Base-by-base conservation (phyloP, 768 basidiomycete species). In the Auriscalpium orientale region DNA sequence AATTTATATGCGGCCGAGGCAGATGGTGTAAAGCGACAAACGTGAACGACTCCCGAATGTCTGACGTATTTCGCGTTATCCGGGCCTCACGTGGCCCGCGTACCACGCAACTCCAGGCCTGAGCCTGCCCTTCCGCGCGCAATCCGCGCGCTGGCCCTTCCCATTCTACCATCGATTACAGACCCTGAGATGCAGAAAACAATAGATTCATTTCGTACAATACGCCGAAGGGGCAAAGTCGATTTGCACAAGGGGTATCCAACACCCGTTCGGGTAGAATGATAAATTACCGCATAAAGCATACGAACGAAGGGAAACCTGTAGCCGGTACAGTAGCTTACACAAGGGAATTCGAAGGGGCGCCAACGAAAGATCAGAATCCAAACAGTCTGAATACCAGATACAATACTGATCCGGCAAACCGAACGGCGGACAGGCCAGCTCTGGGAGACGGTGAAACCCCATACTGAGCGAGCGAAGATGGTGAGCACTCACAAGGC, bases 381-480 rank as follows among this genome's bases (percentile, higher is more conserved):
- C 89, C 87, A 62, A 86, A 75, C 48, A 91, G 73, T 62, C 87
- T 80, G 68, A 94, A 79, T 55, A 93, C 63, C 54, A 95, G 79
- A 70, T 93, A 95, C 46, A 91, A 62, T 51, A 84, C 66, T 15
- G 90, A 91, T 20, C 91, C 91, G 37, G 79, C 57, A 73, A 95
- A 94, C 40, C 93, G 84, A 64, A 94, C 71, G 37, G 84, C 85
- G 47, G 88, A 89, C 54, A 95, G 74, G 49, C 82, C 87, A 66
- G 91, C 89, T 58, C 87, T 89, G 63, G 28, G 28, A 1, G 28
- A 28, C 28, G 28, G 28, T 28, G 4, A 28, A 28, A 28, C 28
- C 4, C 28, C 28, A 28, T 28, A 28, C 4, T 28, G 28, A 28
- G 28, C 28, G 28, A 28, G 28, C 28, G 28, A 28, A 7, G 13